These are phyloP conservation scores for Aspergillus quadrilineatus DNA, from an alignment of 2,329 filamentous ascomycete genomes.

Conservation along the genomic window DNA sequence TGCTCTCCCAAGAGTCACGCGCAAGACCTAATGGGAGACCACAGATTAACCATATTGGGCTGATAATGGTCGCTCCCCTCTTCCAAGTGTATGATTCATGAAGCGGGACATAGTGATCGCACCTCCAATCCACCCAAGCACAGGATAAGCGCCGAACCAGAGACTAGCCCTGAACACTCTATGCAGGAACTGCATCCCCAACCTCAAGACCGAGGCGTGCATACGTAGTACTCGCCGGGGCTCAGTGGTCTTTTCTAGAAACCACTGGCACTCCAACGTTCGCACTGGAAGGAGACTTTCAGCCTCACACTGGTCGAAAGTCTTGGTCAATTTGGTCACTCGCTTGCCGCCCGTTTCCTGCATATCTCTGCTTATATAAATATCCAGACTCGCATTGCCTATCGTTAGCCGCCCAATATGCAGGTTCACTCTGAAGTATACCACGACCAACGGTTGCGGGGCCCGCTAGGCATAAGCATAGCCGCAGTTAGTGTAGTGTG, in stretches of 20 bases:
- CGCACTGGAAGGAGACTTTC: neutral
- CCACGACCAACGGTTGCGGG: neutral
- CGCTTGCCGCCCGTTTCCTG: neutral
- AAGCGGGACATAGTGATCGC: neutral
- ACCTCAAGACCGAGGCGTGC: neutral
- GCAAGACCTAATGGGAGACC: neutral
- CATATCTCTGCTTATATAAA: constrained; percentile 1
- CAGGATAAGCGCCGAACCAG: neutral
- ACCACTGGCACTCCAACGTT: neutral
- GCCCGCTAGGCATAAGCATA: too few species aligned
- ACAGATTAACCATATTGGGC: too few species aligned
- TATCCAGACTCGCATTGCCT: neutral
- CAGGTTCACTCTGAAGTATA: neutral
- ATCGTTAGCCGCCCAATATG: constrained; percentile 7
- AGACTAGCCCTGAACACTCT: neutral
- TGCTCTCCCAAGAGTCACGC: too few species aligned
- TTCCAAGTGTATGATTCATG: neutral
- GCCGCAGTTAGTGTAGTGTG: too few species aligned
- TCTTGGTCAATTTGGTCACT: neutral
- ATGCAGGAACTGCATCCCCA: constrained; percentile 1
- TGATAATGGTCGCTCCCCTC: too few species aligned
- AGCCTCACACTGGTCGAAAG: neutral
- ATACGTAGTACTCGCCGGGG: neutral
- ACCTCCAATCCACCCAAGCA: neutral
- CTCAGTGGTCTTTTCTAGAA: neutral